Evolutionary conservation across 202 grass and related monocot genomes (phyloP).

Genomic region (Brachypodium distachyon): DNA sequence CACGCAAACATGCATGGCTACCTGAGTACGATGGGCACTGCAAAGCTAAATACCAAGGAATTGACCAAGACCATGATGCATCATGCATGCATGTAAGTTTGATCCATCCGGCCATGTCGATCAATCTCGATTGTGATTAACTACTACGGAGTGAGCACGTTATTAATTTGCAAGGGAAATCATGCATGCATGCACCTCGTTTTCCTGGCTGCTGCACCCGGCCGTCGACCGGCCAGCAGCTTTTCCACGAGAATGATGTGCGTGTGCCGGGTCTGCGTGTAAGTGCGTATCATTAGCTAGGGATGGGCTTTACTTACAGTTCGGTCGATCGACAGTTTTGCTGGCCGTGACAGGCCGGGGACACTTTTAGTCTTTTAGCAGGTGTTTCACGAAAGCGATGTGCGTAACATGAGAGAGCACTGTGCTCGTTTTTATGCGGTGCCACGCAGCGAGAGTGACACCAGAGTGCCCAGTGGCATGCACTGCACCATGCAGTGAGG

Average conservation of each 20-base stretch:
- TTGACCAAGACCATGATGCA: neutral
- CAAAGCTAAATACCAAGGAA: neutral
- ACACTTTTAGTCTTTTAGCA: slow-evolving; percentile 28
- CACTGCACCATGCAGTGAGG: neutral
- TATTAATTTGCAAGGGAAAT: neutral
- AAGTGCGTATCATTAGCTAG: slow-evolving; percentile 6
- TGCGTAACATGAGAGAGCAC: neutral
- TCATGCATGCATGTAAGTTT: neutral
- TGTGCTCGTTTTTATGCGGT: neutral
- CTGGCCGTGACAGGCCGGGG: neutral
- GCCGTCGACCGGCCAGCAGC: slow-evolving; percentile 20
- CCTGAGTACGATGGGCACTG: neutral
- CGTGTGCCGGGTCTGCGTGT: neutral
- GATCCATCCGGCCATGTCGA: neutral
- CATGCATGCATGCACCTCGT: slow-evolving; percentile 28
- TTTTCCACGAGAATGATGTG: slow-evolving; percentile 32
- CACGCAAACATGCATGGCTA: neutral
- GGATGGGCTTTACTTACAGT: slow-evolving; percentile 12
- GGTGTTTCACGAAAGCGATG: slow-evolving; percentile 18
- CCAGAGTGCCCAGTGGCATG: no score
- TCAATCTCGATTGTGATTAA: neutral
- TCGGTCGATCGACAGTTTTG: neutral
- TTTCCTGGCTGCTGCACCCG: slow-evolving; percentile 17
- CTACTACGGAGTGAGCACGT: neutral
- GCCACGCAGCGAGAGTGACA: neutral